Conservation (phyloP, 2,329 filamentous ascomycete genomes). For the Botryosphaeria dothidea region DNA sequence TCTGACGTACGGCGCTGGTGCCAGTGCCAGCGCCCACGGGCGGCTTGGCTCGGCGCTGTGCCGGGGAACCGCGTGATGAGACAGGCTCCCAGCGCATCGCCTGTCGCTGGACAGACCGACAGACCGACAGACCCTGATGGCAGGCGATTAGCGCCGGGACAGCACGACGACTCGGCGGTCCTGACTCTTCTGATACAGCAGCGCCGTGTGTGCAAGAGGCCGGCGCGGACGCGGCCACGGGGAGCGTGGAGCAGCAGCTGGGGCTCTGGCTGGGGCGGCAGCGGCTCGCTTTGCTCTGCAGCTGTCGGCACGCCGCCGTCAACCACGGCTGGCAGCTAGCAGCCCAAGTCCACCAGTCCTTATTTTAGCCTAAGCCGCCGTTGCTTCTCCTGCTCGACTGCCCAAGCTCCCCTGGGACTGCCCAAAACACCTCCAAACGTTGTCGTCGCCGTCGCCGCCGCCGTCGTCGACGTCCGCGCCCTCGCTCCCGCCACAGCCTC, state of each 20-base stretch:
- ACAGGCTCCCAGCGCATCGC: background rate
- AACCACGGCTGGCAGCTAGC: slow-evolving; percentile 5
- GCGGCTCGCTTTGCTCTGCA: background rate
- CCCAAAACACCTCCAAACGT: slow-evolving; percentile 2
- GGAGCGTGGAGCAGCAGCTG: background rate
- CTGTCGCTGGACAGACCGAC: background rate
- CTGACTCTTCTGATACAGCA: slow-evolving; percentile 1
- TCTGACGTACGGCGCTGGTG: slow-evolving; percentile 10
- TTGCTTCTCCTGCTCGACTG: slow-evolving; percentile 11
- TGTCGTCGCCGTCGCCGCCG: background rate
- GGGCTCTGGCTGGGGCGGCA: slow-evolving; percentile 13
- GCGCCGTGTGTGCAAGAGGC: too few relatives aligned
- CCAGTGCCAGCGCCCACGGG: background rate
- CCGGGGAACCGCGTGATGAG: slow-evolving; percentile 16
- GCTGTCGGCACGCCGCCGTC: slow-evolving; percentile 1
- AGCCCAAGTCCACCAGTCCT: slow-evolving; percentile 11
- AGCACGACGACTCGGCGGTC: background rate
- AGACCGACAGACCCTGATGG: slow-evolving; percentile 15
- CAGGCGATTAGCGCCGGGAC: slow-evolving; percentile 4
- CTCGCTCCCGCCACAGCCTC: background rate
- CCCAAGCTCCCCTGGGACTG: slow-evolving; percentile 12
- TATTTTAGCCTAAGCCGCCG: slow-evolving; percentile 18
- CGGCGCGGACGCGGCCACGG: background rate
- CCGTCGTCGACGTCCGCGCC: background rate
- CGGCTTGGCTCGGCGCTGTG: slow-evolving; percentile 3